phyloP scores from a whole-genome alignment of 2,329 filamentous ascomycete genomes.

The Microsporum audouinii region DNA sequence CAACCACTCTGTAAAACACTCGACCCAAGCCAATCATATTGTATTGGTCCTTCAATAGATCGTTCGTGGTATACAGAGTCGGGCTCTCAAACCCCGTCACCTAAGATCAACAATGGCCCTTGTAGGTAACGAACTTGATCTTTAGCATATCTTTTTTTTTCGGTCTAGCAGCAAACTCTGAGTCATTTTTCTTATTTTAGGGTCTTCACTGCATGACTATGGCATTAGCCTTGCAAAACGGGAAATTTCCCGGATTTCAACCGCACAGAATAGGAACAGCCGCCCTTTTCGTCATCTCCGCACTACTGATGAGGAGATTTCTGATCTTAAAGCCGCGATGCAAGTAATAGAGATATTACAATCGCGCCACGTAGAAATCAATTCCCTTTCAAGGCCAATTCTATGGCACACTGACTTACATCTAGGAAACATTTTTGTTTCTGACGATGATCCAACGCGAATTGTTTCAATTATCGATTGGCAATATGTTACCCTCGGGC shows the following conservation, averaged over 20 bases:
- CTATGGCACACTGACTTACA: slow-evolving; percentile 34
- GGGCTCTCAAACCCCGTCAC: no score
- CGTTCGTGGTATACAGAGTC: not conserved
- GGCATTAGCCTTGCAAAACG: not conserved
- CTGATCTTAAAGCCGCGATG: not conserved
- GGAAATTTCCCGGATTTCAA: not conserved
- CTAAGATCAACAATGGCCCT: not conserved
- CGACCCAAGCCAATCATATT: slow-evolving; percentile 3
- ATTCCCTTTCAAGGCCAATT: not conserved
- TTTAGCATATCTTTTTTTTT: not conserved
- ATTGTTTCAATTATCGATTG: slow-evolving; percentile 32
- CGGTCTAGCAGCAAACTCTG: not conserved
- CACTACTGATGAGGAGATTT: not conserved
- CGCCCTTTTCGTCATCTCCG: not conserved
- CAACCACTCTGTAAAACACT: not conserved
- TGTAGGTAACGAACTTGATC: not conserved
- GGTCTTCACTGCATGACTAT: not conserved
- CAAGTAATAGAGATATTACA: not conserved
- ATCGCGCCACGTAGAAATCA: not conserved
- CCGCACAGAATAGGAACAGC: not conserved
- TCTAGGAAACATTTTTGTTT: slow-evolving; percentile 31
- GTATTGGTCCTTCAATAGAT: not conserved
- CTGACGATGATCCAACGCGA: slow-evolving; percentile 15
- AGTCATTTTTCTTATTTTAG: not conserved
- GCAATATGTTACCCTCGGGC: slow-evolving; percentile 26